These are phyloP conservation scores for Aspergillus wentii DNA, from an alignment of 495 filamentous ascomycete genomes.

Conservation along the genomic window DNA sequence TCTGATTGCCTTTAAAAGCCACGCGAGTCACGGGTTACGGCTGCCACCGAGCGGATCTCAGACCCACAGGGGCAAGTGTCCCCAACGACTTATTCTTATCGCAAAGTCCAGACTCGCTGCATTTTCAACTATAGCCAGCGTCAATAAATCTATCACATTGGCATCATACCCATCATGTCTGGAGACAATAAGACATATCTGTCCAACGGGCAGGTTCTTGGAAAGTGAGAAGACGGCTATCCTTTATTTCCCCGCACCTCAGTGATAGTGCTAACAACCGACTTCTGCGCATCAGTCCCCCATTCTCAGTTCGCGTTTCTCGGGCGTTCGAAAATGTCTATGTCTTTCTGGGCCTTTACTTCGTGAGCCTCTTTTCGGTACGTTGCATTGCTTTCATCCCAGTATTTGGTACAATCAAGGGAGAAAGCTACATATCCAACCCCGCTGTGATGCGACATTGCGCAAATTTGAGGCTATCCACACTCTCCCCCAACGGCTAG, in stretches of 20 bases:
- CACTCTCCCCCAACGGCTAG: too few species aligned
- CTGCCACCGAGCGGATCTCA: too few species aligned
- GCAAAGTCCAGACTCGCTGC: background rate
- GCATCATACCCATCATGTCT: slow-evolving; percentile 23
- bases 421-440: too few species aligned
- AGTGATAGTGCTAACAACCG: slow-evolving; percentile 25
- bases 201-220: slow-evolving; percentile 33
- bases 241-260: too few species aligned
- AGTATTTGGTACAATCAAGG: too few species aligned
- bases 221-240: slow-evolving; percentile 21
- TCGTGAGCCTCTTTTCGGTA: slow-evolving; percentile 42
- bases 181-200: slow-evolving; percentile 27
- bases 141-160: background rate
- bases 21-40: too few species aligned
- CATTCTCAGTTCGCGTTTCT: slow-evolving; percentile 36
- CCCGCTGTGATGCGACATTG: too few species aligned
- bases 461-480: too few species aligned
- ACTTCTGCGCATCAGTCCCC: slow-evolving; percentile 29
- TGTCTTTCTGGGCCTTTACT: slow-evolving; percentile 39
- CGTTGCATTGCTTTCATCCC: too few species aligned
- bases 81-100: too few species aligned
- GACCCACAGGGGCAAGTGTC: too few species aligned
- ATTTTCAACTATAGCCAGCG: too few species aligned
- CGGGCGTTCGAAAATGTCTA: slow-evolving; percentile 41
- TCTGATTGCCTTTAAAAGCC: background rate